A percentile compares a stretch with the other conserved stretches of the same genome.
Evolutionary conservation across 257 asterid genomes (phyloP).

Genomic region (Solanum verrucosum): DNA sequence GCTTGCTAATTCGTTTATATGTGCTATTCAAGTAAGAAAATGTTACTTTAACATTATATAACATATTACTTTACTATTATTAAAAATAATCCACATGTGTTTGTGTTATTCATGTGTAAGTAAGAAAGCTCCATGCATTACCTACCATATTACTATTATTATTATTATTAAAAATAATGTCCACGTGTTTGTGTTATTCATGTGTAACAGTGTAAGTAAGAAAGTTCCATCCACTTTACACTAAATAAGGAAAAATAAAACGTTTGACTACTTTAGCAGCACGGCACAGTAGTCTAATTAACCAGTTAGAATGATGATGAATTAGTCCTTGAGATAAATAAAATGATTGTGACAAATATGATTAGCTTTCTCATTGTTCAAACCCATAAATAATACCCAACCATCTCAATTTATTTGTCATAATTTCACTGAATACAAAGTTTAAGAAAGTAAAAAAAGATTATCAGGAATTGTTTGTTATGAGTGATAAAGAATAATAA

Average conservation of each 20-base stretch:
- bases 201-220: background rate
- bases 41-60: background rate
- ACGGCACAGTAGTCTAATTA: background rate
- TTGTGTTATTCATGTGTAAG: background rate
- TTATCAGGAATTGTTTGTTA: too few species aligned
- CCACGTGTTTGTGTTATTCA: background rate
- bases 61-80: background rate
- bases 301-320: background rate
- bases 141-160: background rate
- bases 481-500: too few species aligned
- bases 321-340: background rate
- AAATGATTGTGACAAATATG: background rate
- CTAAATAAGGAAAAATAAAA: background rate
- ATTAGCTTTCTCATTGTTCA: background rate
- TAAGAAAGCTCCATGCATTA: too few species aligned
- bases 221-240: background rate
- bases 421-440: background rate
- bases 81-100: background rate
- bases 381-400: background rate
- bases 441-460: background rate
- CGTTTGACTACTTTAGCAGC: background rate
- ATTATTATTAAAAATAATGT: background rate
- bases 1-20: background rate
- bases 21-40: background rate
- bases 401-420: background rate